These are phyloP conservation scores for Remersonia thermophila DNA, from an alignment of 2,329 filamentous ascomycete species.

Conservation along the genomic window DNA sequence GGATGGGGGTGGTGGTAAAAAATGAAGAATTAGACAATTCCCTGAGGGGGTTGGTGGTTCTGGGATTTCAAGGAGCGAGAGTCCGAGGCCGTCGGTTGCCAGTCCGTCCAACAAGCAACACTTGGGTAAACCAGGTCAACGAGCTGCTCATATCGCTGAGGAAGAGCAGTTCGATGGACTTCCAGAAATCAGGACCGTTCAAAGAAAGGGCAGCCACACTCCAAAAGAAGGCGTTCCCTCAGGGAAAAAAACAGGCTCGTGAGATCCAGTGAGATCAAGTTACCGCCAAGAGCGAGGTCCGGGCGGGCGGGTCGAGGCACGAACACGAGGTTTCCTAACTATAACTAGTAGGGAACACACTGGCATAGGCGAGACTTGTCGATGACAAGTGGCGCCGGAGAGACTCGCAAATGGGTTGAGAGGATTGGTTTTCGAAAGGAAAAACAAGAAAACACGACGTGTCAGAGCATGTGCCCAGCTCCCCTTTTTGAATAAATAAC, in stretches of 20 bases:
- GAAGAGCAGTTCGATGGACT: slow-evolving; percentile 3
- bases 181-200: slow-evolving; percentile 6
- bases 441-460: neutral
- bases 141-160: slow-evolving; percentile 19
- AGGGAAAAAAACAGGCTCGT: slow-evolving; percentile 1
- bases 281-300: slow-evolving; percentile 1
- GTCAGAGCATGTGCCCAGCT: too few species aligned
- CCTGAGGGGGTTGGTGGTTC: too few species aligned
- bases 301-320: neutral
- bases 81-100: slow-evolving; percentile 15
- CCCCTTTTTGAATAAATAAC: neutral
- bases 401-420: neutral
- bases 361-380: neutral
- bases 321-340: slow-evolving; percentile 16
- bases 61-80: slow-evolving; percentile 3
- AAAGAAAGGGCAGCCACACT: slow-evolving; percentile 3
- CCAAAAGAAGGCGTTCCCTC: slow-evolving; percentile 3
- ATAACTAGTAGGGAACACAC: slow-evolving; percentile 12
- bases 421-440: slow-evolving; percentile 1
- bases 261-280: slow-evolving; percentile 3
- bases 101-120: slow-evolving; percentile 17
- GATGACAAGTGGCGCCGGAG: too few species aligned
- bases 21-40: too few species aligned
- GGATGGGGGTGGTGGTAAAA: slow-evolving; percentile 1
- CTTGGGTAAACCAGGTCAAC: slow-evolving; percentile 14